A percentile compares a stretch with the other conserved stretches of the same genome.
Conservation (phyloP, 2,329 filamentous ascomycete species). For the Verticillium alfalfae region DNA sequence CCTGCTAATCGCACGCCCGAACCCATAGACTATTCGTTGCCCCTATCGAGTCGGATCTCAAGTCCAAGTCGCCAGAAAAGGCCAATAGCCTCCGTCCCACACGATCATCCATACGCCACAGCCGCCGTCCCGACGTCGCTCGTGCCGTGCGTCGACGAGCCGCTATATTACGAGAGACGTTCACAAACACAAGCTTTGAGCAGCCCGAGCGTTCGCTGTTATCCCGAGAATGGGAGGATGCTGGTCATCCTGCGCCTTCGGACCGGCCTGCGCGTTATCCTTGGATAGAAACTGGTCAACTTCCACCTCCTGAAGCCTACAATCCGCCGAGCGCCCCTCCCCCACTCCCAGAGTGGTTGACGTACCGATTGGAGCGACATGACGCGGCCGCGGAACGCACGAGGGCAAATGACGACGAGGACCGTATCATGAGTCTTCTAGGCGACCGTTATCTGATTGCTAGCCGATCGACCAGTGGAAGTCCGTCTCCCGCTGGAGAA, state of each 20-base stretch:
- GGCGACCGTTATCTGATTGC: background rate
- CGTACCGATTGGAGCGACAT: background rate
- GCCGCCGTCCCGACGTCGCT: constrained; percentile 21
- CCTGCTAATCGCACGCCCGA: background rate
- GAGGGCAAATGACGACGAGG: background rate
- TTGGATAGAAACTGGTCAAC: constrained; percentile 11
- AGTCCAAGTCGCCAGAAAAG: constrained; percentile 24
- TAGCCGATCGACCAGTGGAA: background rate
- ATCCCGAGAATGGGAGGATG: background rate
- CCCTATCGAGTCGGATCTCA: constrained; percentile 37
- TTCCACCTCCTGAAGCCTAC: constrained; percentile 11
- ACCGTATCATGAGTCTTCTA: background rate
- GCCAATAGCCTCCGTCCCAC: constrained; percentile 15
- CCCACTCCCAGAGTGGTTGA: background rate
- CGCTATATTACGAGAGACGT: constrained; percentile 9
- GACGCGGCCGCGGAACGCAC: background rate
- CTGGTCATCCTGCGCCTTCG: constrained; percentile 2
- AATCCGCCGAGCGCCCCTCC: background rate
- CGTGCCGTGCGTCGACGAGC: constrained; percentile 22
- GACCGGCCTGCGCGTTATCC: constrained; percentile 8
- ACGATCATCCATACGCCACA: constrained; percentile 35
- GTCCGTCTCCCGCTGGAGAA: background rate
- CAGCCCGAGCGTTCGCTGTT: background rate
- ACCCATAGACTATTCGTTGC: constrained; percentile 37
- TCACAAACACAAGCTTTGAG: constrained; percentile 1